Base-by-base conservation (phyloP, 495 filamentous ascomycete genomes). In the Bombardia bombarda region DNA sequence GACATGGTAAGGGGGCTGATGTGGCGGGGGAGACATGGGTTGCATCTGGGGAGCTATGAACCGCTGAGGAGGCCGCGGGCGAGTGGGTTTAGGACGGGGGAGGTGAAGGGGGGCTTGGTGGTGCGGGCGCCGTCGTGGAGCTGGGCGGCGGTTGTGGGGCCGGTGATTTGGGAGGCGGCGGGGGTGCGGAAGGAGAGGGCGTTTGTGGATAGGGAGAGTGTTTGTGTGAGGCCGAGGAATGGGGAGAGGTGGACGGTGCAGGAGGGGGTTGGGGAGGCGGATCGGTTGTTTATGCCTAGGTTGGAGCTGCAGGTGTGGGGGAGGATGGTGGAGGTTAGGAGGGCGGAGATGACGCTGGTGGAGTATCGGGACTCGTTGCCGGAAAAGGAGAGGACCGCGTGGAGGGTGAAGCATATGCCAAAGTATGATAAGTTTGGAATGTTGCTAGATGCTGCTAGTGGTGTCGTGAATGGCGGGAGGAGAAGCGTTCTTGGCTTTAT, bases 121-220 rank as follows among this genome's bases (percentile, higher is more conserved):
- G 7, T 21, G 3, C 18, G 42, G 3, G 42, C 42, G 0, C 42
- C 42, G 14, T 43, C 42, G n/a, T 43, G 42, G 42, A 36, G 32
- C 10, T 44, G 42, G 42, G 42, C 32, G 8, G 12, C 19, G 16
- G 2, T 44, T 17, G 13, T 14, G 42, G 42, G 42, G 14, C 21
- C 32, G 1, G 21, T 33, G 2, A 24, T 28, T 1, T 33, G 35
- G 32, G 10, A 17, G 0, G 20, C 7, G 6, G 20, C 26, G n/a
- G n/a, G n/a, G n/a, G n/a, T n/a, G n/a, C n/a, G n/a, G n/a, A n/a
- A n/a, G n/a, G n/a, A n/a, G n/a, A n/a, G n/a, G n/a, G n/a, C n/a
- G n/a, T n/a, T n/a, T 25, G 21, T 23, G 1, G 13, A 20, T 7
- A 3, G 18, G n/a, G 20, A 33, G n/a, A 33, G 13, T 7, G 9